Conservation (phyloP, 164 flowering plant genomes). For the Santalum album region DNA sequence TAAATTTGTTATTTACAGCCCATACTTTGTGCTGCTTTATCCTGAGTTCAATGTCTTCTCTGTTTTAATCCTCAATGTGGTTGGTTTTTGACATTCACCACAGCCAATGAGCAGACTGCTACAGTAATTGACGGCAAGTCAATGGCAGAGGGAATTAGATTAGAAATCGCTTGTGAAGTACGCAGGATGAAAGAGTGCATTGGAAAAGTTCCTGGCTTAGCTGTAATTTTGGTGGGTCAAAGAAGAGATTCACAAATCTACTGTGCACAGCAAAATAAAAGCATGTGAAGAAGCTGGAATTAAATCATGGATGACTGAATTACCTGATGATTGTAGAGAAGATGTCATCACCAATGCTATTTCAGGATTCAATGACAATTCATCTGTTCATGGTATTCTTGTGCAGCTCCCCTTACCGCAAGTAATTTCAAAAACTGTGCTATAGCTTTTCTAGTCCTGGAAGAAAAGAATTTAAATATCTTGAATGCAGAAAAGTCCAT, state of each 20-base stretch:
- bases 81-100: constrained; percentile 9
- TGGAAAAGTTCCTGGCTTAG: constrained; percentile 74
- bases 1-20: background rate
- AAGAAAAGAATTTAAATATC: too few relatives aligned
- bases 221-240: constrained; percentile 75
- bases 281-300: constrained; percentile 88
- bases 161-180: constrained; percentile 57
- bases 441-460: too few relatives aligned
- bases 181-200: constrained; percentile 50
- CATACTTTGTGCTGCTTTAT: background rate
- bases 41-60: constrained; percentile 1
- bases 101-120: constrained; percentile 28
- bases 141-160: constrained; percentile 65
- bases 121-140: constrained; percentile 56
- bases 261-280: constrained; percentile 60
- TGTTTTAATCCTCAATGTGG: constrained; percentile 5
- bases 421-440: constrained; percentile 40
- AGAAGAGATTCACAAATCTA: constrained; percentile 74
- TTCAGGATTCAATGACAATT: constrained; percentile 43
- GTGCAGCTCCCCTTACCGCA: constrained; percentile 95
- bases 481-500: too few relatives aligned
- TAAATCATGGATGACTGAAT: constrained; percentile 33
- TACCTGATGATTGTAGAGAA: constrained; percentile 57
- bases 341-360: constrained; percentile 45
- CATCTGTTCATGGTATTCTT: constrained; percentile 78